Evolutionary conservation across 257 asterid species (phyloP), one percentile per base, ranked within the genome.

Genomic region (Nicotiana benthamiana): DNA sequence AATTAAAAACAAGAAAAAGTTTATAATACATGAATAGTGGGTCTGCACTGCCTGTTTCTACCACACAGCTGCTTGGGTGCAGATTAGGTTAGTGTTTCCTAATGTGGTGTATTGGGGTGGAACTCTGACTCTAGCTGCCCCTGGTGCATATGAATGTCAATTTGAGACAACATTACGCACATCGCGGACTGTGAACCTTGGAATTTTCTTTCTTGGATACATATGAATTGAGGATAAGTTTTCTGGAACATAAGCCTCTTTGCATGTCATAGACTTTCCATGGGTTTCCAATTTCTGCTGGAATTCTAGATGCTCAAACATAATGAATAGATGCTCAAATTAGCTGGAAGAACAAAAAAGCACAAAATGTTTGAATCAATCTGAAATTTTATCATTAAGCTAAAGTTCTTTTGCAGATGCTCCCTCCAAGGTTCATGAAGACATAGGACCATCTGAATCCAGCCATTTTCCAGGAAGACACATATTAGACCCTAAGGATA

Each of bases 401-500:
- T 43, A 20, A 72, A 27, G 6, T 46, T n/a, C 61, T 43, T 72
- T 40, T 48, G 86, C 88, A 93, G 97, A 89, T 79, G 89, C 57
- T 1, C 82, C 82, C 60, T 87, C 91, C 0, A 67, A 56, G 11
- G 83, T 77, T 75, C 89, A 87, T 52, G 89, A 90, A 82, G 93
- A 87, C 80, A 86, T 83, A 0, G 93, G 90, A 10, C 81, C 96
- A 61, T 93, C 97, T 27, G 91, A 89, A 81, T 87, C 91, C 74
- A 92, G 89, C 76, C 90, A 85, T 79, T 87, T 84, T 27, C 59
- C 87, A 5, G 91, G 92, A 36, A 85, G 68, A 84, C 76, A 75
- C 83, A 82, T 82, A 74, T 61, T 81, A 63, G 96, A 86, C 79
- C 86, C 87, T 11, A 89, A 79, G 77, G 88, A 83, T 66, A 59